A percentile compares a stretch with the other conserved stretches of the same genome.
These are phyloP conservation scores for Rhodotorula sp. DNA, from an alignment of 1,284 basidiomycete species.

Conservation along the genomic window DNA sequence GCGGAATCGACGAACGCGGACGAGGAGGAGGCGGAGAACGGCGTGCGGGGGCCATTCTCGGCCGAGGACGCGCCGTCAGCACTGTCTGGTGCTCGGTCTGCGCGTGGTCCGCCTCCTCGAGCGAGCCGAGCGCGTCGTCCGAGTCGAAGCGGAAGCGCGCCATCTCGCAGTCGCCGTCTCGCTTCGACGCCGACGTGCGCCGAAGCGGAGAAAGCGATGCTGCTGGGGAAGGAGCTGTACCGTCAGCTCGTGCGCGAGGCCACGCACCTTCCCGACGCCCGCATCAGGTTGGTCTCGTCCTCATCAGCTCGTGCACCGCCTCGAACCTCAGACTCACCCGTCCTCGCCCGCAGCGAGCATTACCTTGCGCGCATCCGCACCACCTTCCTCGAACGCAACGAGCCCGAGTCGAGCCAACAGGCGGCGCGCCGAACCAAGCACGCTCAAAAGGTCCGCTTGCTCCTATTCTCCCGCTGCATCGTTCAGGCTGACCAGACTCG, in stretches of 20 bases:
- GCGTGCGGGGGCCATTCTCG: background rate
- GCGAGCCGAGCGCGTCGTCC: background rate
- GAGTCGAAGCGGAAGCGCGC: background rate
- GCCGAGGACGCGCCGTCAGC: too few species aligned
- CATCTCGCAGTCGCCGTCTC: background rate
- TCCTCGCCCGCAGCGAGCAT: constrained; percentile 12
- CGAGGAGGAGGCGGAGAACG: background rate
- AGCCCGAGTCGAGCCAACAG: constrained; percentile 10
- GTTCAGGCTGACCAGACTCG: background rate
- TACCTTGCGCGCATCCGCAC: constrained; percentile 11
- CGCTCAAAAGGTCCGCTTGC: constrained; percentile 25
- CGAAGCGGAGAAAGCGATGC: background rate
- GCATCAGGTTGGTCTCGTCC: background rate
- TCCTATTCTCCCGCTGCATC: background rate
- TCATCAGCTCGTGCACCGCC: background rate
- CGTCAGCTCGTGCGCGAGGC: constrained; percentile 13
- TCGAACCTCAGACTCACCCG: background rate
- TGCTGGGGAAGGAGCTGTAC: constrained; percentile 18
- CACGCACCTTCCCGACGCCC: background rate
- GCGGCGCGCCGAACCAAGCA: constrained; percentile 11
- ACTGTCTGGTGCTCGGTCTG: background rate
- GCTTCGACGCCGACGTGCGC: background rate
- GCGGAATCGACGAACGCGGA: background rate
- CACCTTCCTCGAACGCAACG: background rate
- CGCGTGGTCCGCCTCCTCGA: background rate